Conservation (phyloP, 2,329 filamentous ascomycete species). For the Cryphonectria japonica region DNA sequence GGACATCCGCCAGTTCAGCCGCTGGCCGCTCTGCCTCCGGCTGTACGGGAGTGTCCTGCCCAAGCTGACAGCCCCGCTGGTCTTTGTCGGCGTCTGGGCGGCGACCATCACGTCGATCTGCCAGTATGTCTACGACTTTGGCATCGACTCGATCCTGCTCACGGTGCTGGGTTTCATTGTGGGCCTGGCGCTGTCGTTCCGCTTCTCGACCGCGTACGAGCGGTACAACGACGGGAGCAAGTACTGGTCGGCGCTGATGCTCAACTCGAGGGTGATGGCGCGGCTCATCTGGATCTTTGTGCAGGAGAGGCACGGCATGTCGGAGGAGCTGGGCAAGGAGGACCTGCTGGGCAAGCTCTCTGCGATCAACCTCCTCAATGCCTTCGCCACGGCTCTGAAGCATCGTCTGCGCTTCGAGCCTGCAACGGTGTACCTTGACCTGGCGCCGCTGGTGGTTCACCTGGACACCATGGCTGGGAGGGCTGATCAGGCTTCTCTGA, state of each 20-base stretch:
- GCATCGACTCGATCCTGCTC: conserved; percentile 65
- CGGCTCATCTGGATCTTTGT: conserved; percentile 13
- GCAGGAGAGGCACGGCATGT: conserved; percentile 3
- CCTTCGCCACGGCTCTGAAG: conserved; percentile 78
- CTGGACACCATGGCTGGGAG: conserved; percentile 74
- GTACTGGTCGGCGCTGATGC: conserved; percentile 49
- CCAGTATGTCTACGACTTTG: conserved; percentile 48
- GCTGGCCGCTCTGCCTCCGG: conserved; percentile 75
- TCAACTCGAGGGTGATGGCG: conserved; percentile 25
- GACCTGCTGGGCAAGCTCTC: conserved; percentile 17
- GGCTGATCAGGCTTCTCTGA: conserved; percentile 46
- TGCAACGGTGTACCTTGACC: conserved; percentile 75
- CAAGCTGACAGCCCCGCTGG: conserved; percentile 71
- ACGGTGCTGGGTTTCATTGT: conserved; percentile 83
- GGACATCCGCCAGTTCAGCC: conserved; percentile 73
- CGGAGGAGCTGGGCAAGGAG: conserved; percentile 11
- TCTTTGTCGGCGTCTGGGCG: conserved; percentile 66
- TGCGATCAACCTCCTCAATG: conserved; percentile 73
- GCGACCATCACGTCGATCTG: conserved; percentile 65
- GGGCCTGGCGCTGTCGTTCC: conserved; percentile 76
- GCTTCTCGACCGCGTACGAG: conserved; percentile 78
- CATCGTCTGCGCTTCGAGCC: conserved; percentile 85
- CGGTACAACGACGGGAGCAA: conserved; percentile 68
- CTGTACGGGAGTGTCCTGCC: conserved; percentile 77
- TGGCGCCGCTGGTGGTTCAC: conserved; percentile 70